phyloP scores from a whole-genome alignment of 768 basidiomycete species.

The Trametes punicea region DNA sequence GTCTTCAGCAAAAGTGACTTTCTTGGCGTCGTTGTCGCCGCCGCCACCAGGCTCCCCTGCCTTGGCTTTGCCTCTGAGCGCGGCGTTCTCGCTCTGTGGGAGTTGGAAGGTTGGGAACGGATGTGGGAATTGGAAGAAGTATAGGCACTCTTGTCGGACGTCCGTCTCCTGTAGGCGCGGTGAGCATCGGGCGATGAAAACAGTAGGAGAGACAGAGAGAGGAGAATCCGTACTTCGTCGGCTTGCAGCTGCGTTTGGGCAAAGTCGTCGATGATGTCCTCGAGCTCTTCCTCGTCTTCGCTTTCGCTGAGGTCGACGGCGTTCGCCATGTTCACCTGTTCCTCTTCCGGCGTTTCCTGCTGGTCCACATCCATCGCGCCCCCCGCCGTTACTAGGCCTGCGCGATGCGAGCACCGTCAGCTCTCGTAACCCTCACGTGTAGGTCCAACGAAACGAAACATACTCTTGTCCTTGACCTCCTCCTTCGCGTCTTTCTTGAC shows the following conservation, averaged over 20 bases:
- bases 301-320: slow-evolving; percentile 70
- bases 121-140: slow-evolving; percentile 87
- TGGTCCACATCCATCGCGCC: slow-evolving; percentile 28
- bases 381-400: slow-evolving; percentile 14
- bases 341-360: slow-evolving; percentile 6
- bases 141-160: slow-evolving; percentile 63
- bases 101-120: slow-evolving; percentile 76
- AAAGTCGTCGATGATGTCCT: slow-evolving; percentile 75
- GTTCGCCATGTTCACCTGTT: slow-evolving; percentile 48
- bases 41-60: background rate
- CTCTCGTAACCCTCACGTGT: background rate
- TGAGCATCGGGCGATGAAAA: background rate
- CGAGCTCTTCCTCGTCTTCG: slow-evolving; percentile 77
- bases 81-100: slow-evolving; percentile 23
- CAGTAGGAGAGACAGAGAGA: background rate
- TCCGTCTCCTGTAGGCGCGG: slow-evolving; percentile 40
- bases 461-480: slow-evolving; percentile 34
- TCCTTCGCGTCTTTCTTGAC: slow-evolving; percentile 44
- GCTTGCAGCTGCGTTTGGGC: slow-evolving; percentile 35
- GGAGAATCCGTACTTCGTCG: slow-evolving; percentile 37
- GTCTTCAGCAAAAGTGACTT: slow-evolving; percentile 64
- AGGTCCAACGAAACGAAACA: slow-evolving; percentile 1
- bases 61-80: slow-evolving; percentile 16
- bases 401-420: too few relatives aligned
- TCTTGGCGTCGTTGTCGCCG: slow-evolving; percentile 37